phyloP scores from a whole-genome alignment of 176 grass and related monocot species.

The Hsuehochloa calcarea region DNA sequence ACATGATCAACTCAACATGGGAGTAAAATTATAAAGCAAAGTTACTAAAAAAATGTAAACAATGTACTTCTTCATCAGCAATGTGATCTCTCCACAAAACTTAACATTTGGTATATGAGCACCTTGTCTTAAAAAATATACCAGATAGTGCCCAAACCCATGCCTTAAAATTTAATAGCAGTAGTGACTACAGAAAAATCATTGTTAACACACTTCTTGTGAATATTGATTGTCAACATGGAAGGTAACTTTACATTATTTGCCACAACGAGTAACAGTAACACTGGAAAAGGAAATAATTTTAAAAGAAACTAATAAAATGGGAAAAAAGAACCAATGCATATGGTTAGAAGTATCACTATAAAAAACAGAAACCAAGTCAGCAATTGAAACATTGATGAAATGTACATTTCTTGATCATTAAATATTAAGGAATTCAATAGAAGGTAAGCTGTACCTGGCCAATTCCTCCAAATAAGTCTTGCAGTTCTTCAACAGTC shows the following conservation, averaged over 20 bases:
- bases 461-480: conserved; percentile 93
- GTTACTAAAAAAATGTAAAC: background rate
- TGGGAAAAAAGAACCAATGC: background rate
- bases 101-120: background rate
- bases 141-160: background rate
- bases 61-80: background rate
- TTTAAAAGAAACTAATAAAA: background rate
- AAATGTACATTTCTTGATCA: background rate
- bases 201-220: background rate
- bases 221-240: background rate
- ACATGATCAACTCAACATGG: background rate
- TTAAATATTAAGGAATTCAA: background rate
- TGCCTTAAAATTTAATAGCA: background rate
- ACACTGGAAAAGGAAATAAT: background rate
- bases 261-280: background rate
- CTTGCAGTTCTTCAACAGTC: conserved; percentile 83
- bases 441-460: conserved; percentile 42
- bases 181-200: background rate
- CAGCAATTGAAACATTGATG: background rate
- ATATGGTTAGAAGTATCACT: background rate
- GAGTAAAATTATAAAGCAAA: background rate
- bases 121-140: background rate
- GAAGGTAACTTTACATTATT: background rate
- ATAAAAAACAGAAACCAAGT: background rate
- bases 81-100: background rate